phyloP scores from a whole-genome alignment of 306 rosid genomes.

The Fragaria nilgerrensis region DNA sequence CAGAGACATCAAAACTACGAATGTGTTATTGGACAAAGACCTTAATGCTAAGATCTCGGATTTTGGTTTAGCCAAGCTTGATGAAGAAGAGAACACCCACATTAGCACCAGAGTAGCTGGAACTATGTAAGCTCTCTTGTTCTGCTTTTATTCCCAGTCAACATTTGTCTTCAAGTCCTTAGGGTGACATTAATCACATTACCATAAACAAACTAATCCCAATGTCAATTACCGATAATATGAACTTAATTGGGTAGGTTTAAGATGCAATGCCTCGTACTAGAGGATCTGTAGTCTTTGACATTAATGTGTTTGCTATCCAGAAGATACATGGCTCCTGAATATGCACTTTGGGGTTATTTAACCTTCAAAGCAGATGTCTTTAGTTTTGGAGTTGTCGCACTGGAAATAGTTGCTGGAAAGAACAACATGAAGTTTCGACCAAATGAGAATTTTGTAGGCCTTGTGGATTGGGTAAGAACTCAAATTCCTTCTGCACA shows the following conservation, averaged over 20 bases:
- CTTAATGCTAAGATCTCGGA: too few species aligned
- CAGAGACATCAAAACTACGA: too few species aligned
- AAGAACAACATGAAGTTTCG: constrained; percentile 38
- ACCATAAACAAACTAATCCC: too few species aligned
- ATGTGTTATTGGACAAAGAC: too few species aligned
- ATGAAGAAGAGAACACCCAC: too few species aligned
- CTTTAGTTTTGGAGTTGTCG: constrained; percentile 58
- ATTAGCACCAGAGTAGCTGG: too few species aligned
- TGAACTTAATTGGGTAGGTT: neutral
- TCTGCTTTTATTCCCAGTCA: too few species aligned
- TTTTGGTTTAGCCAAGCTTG: too few species aligned
- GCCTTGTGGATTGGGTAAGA: constrained; percentile 23
- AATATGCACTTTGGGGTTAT: constrained; percentile 34
- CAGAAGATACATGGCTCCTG: constrained; percentile 42
- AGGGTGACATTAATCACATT: constrained; percentile 18
- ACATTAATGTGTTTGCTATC: neutral
- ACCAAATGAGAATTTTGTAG: constrained; percentile 3
- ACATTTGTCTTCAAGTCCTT: neutral
- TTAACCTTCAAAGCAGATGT: constrained; percentile 56
- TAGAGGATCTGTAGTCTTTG: neutral
- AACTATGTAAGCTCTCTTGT: constrained; percentile 11
- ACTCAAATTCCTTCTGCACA: neutral
- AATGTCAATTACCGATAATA: too few species aligned
- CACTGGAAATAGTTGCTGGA: constrained; percentile 49
- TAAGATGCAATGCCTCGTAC: neutral